Evolutionary conservation across 495 filamentous ascomycete species (phyloP).

Genomic region (Tirmania nivea): DNA sequence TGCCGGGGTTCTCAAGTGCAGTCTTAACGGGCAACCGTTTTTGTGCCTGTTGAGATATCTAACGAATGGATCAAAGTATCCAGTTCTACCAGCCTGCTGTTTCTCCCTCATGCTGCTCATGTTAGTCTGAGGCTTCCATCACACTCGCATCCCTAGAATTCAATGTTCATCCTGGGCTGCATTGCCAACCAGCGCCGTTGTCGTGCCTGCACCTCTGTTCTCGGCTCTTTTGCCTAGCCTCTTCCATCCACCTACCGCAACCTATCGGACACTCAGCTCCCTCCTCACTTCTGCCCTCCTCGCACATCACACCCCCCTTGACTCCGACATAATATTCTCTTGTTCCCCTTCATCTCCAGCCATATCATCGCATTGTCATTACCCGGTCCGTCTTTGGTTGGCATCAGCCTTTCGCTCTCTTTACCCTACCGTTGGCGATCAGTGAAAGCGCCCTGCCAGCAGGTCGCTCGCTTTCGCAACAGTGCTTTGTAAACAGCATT

Average conservation of each 20-base stretch:
- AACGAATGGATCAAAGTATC: too few relatives aligned
- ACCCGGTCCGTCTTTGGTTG: constrained; percentile 3
- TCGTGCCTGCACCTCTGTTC: background rate
- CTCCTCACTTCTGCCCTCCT: constrained; percentile 1
- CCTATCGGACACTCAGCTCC: constrained; percentile 14
- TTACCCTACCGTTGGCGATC: constrained; percentile 7
- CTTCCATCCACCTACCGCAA: constrained; percentile 9
- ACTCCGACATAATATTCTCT: constrained; percentile 16
- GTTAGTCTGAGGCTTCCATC: too few relatives aligned
- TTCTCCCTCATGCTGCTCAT: too few relatives aligned
- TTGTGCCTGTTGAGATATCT: too few relatives aligned
- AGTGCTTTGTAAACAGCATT: constrained; percentile 12
- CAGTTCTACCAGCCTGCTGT: too few relatives aligned
- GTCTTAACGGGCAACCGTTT: too few relatives aligned
- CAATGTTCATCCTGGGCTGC: background rate
- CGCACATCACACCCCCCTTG: constrained; percentile 15
- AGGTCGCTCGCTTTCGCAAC: constrained; percentile 12
- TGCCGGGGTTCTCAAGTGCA: too few relatives aligned
- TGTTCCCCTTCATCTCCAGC: constrained; percentile 13
- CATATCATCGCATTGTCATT: constrained; percentile 7
- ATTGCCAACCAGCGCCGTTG: background rate
- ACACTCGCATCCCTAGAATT: too few relatives aligned
- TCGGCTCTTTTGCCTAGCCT: background rate
- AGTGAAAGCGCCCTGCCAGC: constrained; percentile 13
- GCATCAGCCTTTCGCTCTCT: constrained; percentile 8